Evolutionary conservation across 306 rosid genomes (phyloP), one percentile per base, ranked within the genome.

Genomic region (Alnus glutinosa): DNA sequence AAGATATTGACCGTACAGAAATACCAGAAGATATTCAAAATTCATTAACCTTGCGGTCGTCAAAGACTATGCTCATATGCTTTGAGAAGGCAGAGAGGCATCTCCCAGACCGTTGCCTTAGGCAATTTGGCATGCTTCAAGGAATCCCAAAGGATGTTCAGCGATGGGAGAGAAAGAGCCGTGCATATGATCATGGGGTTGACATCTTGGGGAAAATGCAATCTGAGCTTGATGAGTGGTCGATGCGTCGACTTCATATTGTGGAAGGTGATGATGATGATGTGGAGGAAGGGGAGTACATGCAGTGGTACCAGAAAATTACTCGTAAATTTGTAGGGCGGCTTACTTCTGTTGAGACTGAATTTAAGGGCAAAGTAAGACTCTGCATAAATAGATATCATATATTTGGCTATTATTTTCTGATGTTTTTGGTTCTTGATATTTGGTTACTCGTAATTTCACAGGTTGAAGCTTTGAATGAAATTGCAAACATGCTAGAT

Each of bases 121-220:
- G 94, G 85, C 97, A 91, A 86, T 87, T 91, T 47, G 92, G 92
- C 70, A 79, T 89, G 93, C 89, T 61, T 78, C 98, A 93, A 87
- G 86, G 85, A 8, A 93, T 91, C 74, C 94, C 98, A 6, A 85
- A 83, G 80, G 86, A 86, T 11, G 90, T 89, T 18, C 74, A 78
- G 54, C 86, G 83, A 57, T 93, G 98, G 98, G 95, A 91, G 81
- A 88, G 94, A 63, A 93, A 85, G 89, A 82, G 87, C 69, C 90
- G 91, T 16, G 83, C 85, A 19, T 82, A 79, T 78, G 94, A 87
- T 87, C 92, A 87, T 32, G 91, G 90, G 57, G 77, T 83, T 74
- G 97, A 89, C 52, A 73, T 89, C 79, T 62, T 86, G 75, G 90
- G 85, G 3, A 87, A 89, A 83, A 73, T 84, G 87, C 89, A 85